Percentiles rank a stretch among this genome's conserved stretches.
Evolutionary conservation across 2,329 filamentous ascomycete genomes (phyloP).

Genomic region (Emergomyces pasteurianus): DNA sequence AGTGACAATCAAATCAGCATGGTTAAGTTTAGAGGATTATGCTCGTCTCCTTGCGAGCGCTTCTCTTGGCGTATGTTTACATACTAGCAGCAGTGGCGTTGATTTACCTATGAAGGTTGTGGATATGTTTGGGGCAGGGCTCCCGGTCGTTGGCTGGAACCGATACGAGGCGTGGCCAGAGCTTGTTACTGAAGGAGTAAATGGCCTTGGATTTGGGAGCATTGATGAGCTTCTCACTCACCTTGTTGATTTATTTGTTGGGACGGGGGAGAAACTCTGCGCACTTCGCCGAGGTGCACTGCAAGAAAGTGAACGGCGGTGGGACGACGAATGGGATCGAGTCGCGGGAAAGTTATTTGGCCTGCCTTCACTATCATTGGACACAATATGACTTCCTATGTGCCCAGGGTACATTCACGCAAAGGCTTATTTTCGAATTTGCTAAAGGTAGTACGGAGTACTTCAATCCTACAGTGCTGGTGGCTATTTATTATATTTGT

Average conservation of each 20-base stretch:
- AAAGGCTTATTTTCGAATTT: neutral
- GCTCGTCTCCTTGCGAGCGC: constrained; percentile 71
- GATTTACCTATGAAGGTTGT: constrained; percentile 99
- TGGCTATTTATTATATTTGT: too few relatives aligned
- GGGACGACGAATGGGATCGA: constrained; percentile 88
- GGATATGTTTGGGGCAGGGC: constrained; percentile 92
- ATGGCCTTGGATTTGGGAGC: constrained; percentile 74
- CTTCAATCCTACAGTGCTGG: too few relatives aligned
- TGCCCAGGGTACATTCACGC: neutral
- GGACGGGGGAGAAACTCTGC: constrained; percentile 43
- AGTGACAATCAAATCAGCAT: constrained; percentile 66
- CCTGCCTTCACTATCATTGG: constrained; percentile 13
- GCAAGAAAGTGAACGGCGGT: constrained; percentile 62
- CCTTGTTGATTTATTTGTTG: constrained; percentile 52
- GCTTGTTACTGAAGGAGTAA: constrained; percentile 74
- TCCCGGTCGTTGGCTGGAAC: constrained; percentile 80
- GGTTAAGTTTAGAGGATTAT: constrained; percentile 76
- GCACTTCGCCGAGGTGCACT: constrained; percentile 57
- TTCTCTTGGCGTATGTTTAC: constrained; percentile 80
- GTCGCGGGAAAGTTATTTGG: constrained; percentile 64
- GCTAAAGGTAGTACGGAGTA: too few relatives aligned
- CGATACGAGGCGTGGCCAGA: constrained; percentile 82
- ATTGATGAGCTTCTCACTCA: constrained; percentile 52
- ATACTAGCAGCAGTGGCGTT: constrained; percentile 87
- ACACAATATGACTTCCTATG: neutral